Percentiles rank a stretch among this genome's conserved stretches.
Conservation (phyloP, 163 green algal species). For the Scenedesmus sp. region DNA sequence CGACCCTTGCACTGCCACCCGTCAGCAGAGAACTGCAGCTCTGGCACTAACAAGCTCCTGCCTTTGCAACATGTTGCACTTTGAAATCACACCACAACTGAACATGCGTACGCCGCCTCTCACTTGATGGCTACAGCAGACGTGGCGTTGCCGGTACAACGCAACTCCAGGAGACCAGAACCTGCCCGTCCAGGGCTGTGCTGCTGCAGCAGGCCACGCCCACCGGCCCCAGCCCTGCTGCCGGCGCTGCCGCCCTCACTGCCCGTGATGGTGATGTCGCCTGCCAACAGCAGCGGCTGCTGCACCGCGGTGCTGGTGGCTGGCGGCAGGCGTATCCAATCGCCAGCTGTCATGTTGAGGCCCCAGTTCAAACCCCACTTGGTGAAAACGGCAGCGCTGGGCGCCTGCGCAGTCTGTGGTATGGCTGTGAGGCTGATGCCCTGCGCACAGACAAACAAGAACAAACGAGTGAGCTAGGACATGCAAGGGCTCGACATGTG, state of each 20-base stretch:
- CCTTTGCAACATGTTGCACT: not conserved
- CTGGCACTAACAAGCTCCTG: too few species aligned
- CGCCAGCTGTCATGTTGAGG: constrained; percentile 42
- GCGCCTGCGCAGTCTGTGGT: constrained; percentile 15
- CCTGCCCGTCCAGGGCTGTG: not conserved
- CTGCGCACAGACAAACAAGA: not conserved
- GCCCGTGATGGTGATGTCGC: constrained; percentile 35
- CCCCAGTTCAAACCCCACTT: constrained; percentile 45
- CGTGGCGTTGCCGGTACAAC: constrained; percentile 6
- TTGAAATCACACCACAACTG: not conserved
- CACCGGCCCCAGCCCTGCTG: not conserved
- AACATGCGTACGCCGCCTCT: too few species aligned
- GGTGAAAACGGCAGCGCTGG: not conserved
- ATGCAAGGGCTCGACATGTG: too few species aligned
- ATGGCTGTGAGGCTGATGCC: constrained; percentile 30
- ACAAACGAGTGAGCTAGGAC: not conserved
- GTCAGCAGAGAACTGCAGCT: too few species aligned
- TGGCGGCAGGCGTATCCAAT: constrained; percentile 15
- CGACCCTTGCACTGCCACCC: too few species aligned
- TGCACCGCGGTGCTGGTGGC: not conserved
- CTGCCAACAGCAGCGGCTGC: constrained; percentile 33
- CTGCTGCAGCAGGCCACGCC: constrained; percentile 12
- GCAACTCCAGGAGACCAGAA: not conserved
- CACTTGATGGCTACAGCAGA: constrained; percentile 24
- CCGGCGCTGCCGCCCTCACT: not conserved